A percentile compares a stretch with the other conserved stretches of the same genome.
Conservation (phyloP, 2,329 filamentous ascomycete genomes). For the Dactylellina drechsleri region DNA sequence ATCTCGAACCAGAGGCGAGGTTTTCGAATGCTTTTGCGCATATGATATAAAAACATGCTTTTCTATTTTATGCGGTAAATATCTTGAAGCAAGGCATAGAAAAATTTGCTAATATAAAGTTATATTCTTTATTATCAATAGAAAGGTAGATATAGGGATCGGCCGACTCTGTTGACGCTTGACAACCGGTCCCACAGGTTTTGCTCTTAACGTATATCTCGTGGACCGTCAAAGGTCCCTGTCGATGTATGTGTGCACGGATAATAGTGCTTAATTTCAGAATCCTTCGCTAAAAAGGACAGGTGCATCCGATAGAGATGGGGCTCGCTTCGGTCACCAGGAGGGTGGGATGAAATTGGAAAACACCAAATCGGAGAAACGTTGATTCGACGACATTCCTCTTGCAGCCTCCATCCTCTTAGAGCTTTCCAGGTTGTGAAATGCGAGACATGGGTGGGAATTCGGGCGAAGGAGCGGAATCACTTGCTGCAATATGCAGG, state of each 20-base stretch:
- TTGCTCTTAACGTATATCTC: too few species aligned
- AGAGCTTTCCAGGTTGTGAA: conserved; percentile 37
- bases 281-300: conserved; percentile 36
- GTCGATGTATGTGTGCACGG: conserved; percentile 5
- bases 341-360: conserved; percentile 31
- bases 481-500: conserved; percentile 31
- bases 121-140: too few species aligned
- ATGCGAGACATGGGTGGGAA: conserved; percentile 38
- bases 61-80: too few species aligned
- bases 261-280: conserved; percentile 4
- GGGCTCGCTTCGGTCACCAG: conserved; percentile 12
- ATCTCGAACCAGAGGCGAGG: too few species aligned
- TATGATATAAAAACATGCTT: too few species aligned
- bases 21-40: too few species aligned
- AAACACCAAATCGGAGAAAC: conserved; percentile 38
- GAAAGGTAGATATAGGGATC: too few species aligned
- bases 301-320: conserved; percentile 37
- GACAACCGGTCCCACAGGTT: too few species aligned
- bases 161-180: too few species aligned
- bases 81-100: too few species aligned
- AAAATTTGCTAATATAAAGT: too few species aligned
- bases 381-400: conserved; percentile 36
- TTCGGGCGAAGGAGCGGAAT: conserved; percentile 22
- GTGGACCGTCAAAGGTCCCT: too few species aligned
- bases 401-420: conserved; percentile 11